Evolutionary conservation across 2,329 filamentous ascomycete genomes (phyloP).

Genomic region (Geosmithia morbida): DNA sequence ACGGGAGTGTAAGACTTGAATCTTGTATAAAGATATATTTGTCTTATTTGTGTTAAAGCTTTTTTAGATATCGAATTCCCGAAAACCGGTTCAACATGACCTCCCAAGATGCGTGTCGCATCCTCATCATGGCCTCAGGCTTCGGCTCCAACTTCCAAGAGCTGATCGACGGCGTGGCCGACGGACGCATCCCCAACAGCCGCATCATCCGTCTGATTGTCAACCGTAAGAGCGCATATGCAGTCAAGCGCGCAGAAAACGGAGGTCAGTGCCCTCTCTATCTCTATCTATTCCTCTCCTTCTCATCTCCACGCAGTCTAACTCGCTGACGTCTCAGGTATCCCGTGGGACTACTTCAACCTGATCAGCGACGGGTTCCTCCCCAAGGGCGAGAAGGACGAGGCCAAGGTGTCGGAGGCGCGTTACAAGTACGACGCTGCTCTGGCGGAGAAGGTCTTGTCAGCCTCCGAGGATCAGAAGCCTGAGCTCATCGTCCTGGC

Average conservation of each 20-base stretch:
- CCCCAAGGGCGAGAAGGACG: constrained; percentile 43
- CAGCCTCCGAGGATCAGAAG: constrained; percentile 30
- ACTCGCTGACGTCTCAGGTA: constrained; percentile 24
- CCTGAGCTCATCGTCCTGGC: constrained; percentile 70
- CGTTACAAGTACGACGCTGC: constrained; percentile 62
- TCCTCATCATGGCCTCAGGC: constrained; percentile 59
- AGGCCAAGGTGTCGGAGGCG: constrained; percentile 35
- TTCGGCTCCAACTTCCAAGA: constrained; percentile 70
- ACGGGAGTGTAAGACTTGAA: too few species aligned
- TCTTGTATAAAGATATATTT: too few species aligned
- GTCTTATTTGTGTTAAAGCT: too few species aligned
- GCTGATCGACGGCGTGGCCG: constrained; percentile 36
- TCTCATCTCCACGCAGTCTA: background rate
- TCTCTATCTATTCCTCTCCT: background rate
- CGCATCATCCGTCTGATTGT: constrained; percentile 30
- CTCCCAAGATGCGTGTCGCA: constrained; percentile 21
- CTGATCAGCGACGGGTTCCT: constrained; percentile 57
- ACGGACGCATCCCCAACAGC: constrained; percentile 22
- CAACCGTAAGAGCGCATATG: constrained; percentile 32
- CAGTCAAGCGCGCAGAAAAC: constrained; percentile 26
- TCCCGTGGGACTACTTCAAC: constrained; percentile 72
- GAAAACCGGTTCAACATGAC: background rate
- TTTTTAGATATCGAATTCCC: too few species aligned
- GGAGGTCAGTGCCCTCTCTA: constrained; percentile 13
- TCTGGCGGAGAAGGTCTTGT: constrained; percentile 52